phyloP scores from a whole-genome alignment of 140 eudicot species.

The Stevia rebaudiana region DNA sequence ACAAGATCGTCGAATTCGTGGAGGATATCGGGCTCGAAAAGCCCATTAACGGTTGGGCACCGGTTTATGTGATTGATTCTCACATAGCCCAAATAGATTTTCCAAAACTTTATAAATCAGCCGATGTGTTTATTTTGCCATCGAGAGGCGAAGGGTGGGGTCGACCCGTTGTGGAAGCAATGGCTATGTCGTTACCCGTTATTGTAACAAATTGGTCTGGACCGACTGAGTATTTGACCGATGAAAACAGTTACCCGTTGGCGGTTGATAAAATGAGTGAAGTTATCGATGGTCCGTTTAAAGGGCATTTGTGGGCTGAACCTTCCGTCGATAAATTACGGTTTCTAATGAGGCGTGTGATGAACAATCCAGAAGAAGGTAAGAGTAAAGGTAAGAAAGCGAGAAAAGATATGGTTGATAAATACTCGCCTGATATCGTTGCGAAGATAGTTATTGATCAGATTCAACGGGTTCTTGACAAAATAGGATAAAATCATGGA shows the following conservation, averaged over 20 bases:
- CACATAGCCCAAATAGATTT: constrained; percentile 69
- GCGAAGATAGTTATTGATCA: constrained; percentile 46
- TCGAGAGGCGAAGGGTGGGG: constrained; percentile 98
- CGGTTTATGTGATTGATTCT: constrained; percentile 52
- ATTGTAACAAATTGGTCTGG: constrained; percentile 87
- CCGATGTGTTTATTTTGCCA: constrained; percentile 64
- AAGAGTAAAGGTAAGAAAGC: constrained; percentile 57
- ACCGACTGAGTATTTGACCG: constrained; percentile 72
- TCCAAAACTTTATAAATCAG: constrained; percentile 64
- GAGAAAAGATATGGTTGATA: constrained; percentile 60
- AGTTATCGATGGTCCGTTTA: constrained; percentile 66
- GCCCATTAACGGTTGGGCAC: constrained; percentile 68
- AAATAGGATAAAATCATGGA: constrained; percentile 1
- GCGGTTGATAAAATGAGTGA: constrained; percentile 62
- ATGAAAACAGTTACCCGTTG: constrained; percentile 63
- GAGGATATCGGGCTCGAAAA: constrained; percentile 38
- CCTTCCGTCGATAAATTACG: constrained; percentile 54
- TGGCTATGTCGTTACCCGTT: constrained; percentile 83
- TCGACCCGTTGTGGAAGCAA: constrained; percentile 78
- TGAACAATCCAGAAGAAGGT: constrained; percentile 60
- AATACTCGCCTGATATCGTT: constrained; percentile 60
- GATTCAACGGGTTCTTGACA: constrained; percentile 41
- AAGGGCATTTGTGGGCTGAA: constrained; percentile 87
- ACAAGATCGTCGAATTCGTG: constrained; percentile 64
- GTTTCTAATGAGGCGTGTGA: constrained; percentile 59